A percentile compares a stretch with the other conserved stretches of the same genome.
These are phyloP conservation scores for Termitomyces eurrhizus DNA, from an alignment of 768 basidiomycete species.

Conservation along the genomic window DNA sequence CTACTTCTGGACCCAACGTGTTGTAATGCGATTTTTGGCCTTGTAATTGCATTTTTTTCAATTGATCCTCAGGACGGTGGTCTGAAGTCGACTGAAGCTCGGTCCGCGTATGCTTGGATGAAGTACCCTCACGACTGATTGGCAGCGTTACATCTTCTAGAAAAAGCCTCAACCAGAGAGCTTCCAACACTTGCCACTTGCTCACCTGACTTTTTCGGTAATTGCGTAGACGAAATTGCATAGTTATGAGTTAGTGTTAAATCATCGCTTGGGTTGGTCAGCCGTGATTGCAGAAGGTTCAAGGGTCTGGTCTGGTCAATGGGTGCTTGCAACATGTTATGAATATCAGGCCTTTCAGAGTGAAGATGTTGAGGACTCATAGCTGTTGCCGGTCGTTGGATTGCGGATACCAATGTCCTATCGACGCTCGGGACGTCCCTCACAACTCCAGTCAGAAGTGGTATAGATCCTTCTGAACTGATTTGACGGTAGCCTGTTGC, in stretches of 20 bases:
- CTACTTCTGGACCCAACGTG: background rate
- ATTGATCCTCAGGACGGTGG: background rate
- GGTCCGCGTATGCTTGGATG: background rate
- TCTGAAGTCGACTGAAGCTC: background rate
- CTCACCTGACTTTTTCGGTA: background rate
- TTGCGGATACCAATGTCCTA: background rate
- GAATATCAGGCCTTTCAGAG: slow-evolving; percentile 1
- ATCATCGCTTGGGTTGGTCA: background rate
- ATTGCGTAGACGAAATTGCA: background rate
- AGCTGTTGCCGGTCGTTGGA: slow-evolving; percentile 13
- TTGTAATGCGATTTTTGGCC: background rate
- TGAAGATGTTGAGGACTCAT: slow-evolving; percentile 11
- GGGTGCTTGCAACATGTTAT: background rate
- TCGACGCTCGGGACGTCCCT: slow-evolving; percentile 1
- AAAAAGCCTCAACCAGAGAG: background rate
- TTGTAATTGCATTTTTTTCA: background rate
- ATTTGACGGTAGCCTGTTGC: slow-evolving; percentile 15
- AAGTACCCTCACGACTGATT: background rate
- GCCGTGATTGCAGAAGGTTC: background rate
- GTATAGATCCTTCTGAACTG: background rate
- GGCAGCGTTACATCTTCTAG: background rate
- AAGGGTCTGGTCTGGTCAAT: background rate
- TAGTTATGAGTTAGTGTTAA: background rate
- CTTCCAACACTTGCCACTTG: background rate
- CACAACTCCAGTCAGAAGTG: background rate